Evolutionary conservation across 1,284 basidiomycete species (phyloP), one percentile per base, ranked within the genome.

Genomic region (Moesziomyces sp.): DNA sequence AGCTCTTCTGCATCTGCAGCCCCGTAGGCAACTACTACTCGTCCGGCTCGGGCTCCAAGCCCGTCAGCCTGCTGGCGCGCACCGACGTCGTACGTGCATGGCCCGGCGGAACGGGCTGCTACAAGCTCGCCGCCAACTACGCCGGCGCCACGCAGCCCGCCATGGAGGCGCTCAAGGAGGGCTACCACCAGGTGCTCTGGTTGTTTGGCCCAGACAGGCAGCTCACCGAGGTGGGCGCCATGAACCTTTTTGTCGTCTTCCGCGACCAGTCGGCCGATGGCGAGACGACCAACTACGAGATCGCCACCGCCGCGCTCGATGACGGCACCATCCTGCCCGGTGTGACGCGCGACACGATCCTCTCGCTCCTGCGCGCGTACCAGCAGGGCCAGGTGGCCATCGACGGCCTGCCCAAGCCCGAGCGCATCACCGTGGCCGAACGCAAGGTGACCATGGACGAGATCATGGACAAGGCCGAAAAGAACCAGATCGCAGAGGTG

Each of bases 291-390:
- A 44, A 46, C 5, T 74, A 74, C 65, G 53, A 71, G 44, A 34
- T 77, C 23, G 68, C 65, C 47, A 96, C 94, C 0, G 70, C 74
- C 9, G 57, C 60, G 14, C 58, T 76, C 14, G 65, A 69, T 21
- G 74, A 93, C 78, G 94, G 94, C 56, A 91, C 66, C 45, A 94
- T 98, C 81, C 90, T 99, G n/a, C 94, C 96, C n/a, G 96, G 96
- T 69, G 91, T 99, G 26, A 97, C 94, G 4, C 91, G 96, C 70
- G 94, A 97, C 85, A 63, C 66, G 9, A 91, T 96, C 44, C 89
- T 98, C 46, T 82, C 88, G 10, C 90, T 98, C 52, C 53, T 70
- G 7, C 55, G 60, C 45, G 89, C 88, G 10, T 94, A 97, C 83
- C 83, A 86, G 3, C 85, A 86, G 2, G 87, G 89, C 1, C 90